Conservation (phyloP, 2,329 filamentous ascomycete genomes). For the Pyrenophora teres region DNA sequence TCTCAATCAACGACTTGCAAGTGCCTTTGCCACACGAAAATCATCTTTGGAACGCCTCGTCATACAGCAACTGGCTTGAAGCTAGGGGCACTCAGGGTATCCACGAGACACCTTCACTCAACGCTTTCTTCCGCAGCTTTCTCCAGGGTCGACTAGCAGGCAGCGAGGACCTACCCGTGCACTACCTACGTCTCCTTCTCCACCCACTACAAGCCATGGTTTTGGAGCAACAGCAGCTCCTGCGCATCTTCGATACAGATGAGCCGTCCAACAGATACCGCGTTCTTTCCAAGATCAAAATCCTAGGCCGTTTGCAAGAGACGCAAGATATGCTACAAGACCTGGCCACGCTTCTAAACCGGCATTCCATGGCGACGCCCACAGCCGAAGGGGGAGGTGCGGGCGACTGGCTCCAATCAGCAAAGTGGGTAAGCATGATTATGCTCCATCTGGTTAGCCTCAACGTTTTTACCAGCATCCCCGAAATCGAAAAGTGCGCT, state of each 20-base stretch:
- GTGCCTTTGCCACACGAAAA: slow-evolving; percentile 3
- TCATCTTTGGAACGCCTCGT: slow-evolving; percentile 6
- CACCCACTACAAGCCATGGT: slow-evolving; percentile 10
- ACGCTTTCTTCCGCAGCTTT: slow-evolving; percentile 9
- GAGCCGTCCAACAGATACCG: slow-evolving; percentile 8
- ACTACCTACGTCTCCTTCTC: slow-evolving; percentile 12
- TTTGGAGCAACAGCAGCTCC: slow-evolving; percentile 8
- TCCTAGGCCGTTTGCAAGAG: slow-evolving; percentile 8
- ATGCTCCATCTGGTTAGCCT: slow-evolving; percentile 15
- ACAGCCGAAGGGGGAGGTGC: background rate
- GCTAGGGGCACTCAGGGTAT: background rate
- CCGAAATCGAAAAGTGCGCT: slow-evolving; percentile 10
- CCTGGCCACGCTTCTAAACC: slow-evolving; percentile 5
- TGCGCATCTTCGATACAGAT: slow-evolving; percentile 10
- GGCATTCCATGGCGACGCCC: background rate
- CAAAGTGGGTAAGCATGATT: slow-evolving; percentile 6
- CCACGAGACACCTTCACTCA: slow-evolving; percentile 5
- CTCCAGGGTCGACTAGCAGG: slow-evolving; percentile 6
- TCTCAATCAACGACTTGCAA: slow-evolving; percentile 10
- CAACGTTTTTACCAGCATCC: slow-evolving; percentile 13
- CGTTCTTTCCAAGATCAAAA: slow-evolving; percentile 6
- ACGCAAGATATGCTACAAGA: slow-evolving; percentile 8
- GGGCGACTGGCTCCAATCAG: background rate
- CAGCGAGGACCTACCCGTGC: slow-evolving; percentile 1
- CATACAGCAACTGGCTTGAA: slow-evolving; percentile 4